Evolutionary conservation across 345 rosid genomes (phyloP), one percentile per base, ranked within the genome.

Genomic region (Eucalyptus fibrosa): DNA sequence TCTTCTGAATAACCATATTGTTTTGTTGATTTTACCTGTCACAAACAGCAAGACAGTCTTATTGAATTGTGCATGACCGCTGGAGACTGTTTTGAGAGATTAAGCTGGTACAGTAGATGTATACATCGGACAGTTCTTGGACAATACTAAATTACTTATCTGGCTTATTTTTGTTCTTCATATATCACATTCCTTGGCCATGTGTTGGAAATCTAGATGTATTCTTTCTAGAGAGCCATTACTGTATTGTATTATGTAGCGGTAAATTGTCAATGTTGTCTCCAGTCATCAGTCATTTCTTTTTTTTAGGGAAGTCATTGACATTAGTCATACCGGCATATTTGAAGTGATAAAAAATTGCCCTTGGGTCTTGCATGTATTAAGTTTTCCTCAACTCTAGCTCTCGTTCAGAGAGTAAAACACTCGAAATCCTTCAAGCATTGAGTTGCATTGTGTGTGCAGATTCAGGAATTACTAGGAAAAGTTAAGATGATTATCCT

Each of bases 401-500:
- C 7, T 60, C 6, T 60, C 67, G 0, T 3, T 26, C 4, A 3
- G 67, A 60, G 67, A 60, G 67, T 28, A 26, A 60, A 60, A 0
- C 0, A 60, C 1, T 3, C 4, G 8, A 26, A 59, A 40, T 30
- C 23, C 50, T 56, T 28, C 42, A 42, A 19, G 28, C 37, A 23
- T 12, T 17, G 9, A 42, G 86, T 45, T 37, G 87, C n/a, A 42
- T 24, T 59, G 49, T 47, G n/a, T 14, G 11, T 86, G 92, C 94
- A 95, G 96, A 92, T 96, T 53, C 19, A 30, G 28, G 89, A 21
- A 17, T 16, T 90, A 44, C 53, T 82, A 55, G 85, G 90, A 90
- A 91, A 88, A 47, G 89, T 90, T 91, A 93, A 92, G 93, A 92
- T 92, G 18, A 90, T 97, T 24, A 96, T 97, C 62, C 89, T 97